Percentiles rank a stretch among this genome's conserved stretches.
These are phyloP conservation scores for Fagus sylvatica DNA, from an alignment of 306 rosid species.

Conservation along the genomic window DNA sequence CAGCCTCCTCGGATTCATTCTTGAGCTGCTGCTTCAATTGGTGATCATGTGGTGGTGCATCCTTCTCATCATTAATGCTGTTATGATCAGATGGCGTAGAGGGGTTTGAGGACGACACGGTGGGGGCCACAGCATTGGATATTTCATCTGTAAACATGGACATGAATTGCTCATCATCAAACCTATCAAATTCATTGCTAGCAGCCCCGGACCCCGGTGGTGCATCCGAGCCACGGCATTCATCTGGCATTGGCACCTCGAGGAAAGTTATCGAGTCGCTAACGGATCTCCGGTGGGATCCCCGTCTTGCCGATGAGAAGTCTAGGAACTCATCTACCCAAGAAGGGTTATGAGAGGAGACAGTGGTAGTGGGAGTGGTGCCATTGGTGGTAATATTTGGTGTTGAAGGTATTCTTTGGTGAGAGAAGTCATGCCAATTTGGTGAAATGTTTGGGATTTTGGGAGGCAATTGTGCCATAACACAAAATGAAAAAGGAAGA, in stretches of 20 bases:
- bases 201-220: neutral
- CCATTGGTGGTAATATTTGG: slow-evolving; percentile 17
- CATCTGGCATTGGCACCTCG: slow-evolving; percentile 61
- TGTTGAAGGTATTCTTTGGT: slow-evolving; percentile 43
- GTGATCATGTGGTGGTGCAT: neutral
- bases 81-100: slow-evolving; percentile 77
- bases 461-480: slow-evolving; percentile 94
- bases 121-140: slow-evolving; percentile 30
- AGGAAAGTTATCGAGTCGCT: slow-evolving; percentile 76
- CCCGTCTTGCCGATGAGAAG: slow-evolving; percentile 68
- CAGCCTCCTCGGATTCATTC: slow-evolving; percentile 64
- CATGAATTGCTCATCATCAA: slow-evolving; percentile 84
- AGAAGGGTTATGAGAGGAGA: slow-evolving; percentile 46
- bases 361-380: neutral
- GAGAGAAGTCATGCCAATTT: slow-evolving; percentile 68
- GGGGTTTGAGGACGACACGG: slow-evolving; percentile 66
- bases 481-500: neutral
- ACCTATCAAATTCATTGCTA: slow-evolving; percentile 59
- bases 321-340: slow-evolving; percentile 93
- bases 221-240: slow-evolving; percentile 37
- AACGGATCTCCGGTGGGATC: slow-evolving; percentile 70
- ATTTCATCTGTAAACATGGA: slow-evolving; percentile 75
- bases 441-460: slow-evolving; percentile 76
- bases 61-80: slow-evolving; percentile 67
- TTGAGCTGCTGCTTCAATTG: slow-evolving; percentile 35